phyloP scores from a whole-genome alignment of 148 eudicot genomes.

The Persicaria maculosa region DNA sequence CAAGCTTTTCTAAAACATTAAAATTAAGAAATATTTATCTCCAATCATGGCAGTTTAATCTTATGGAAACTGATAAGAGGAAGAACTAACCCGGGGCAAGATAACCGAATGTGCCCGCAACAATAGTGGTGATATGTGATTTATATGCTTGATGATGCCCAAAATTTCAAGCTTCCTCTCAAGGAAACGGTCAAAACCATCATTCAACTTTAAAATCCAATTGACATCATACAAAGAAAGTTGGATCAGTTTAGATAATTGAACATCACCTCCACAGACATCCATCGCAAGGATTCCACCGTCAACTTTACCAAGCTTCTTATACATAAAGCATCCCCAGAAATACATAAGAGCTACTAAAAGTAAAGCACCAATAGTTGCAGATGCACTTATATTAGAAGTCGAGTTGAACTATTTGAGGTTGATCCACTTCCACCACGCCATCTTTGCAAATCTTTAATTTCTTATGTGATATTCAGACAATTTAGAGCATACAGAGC shows the following conservation, averaged over 20 bases:
- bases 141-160: conserved; percentile 84
- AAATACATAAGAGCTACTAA: conserved; percentile 96
- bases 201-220: conserved; percentile 58
- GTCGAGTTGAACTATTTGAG: conserved; percentile 50
- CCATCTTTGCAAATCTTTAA: conserved; percentile 49
- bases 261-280: conserved; percentile 69
- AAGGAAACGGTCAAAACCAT: conserved; percentile 90
- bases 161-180: conserved; percentile 97
- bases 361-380: conserved; percentile 91
- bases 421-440: conserved; percentile 30
- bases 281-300: conserved; percentile 70
- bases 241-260: neutral
- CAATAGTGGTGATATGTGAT: conserved; percentile 96
- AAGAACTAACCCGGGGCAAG: conserved; percentile 83
- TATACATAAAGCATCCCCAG: conserved; percentile 95
- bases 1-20: neutral
- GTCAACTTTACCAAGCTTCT: conserved; percentile 86
- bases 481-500: neutral
- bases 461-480: neutral
- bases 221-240: too few species aligned
- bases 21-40: neutral
- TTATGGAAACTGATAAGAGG: neutral
- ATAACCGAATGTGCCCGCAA: conserved; percentile 99
- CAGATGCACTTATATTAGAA: conserved; percentile 77
- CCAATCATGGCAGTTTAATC: neutral